Evolutionary conservation across 1,284 basidiomycete genomes (phyloP).

Genomic region (Neolentinus lepideus): DNA sequence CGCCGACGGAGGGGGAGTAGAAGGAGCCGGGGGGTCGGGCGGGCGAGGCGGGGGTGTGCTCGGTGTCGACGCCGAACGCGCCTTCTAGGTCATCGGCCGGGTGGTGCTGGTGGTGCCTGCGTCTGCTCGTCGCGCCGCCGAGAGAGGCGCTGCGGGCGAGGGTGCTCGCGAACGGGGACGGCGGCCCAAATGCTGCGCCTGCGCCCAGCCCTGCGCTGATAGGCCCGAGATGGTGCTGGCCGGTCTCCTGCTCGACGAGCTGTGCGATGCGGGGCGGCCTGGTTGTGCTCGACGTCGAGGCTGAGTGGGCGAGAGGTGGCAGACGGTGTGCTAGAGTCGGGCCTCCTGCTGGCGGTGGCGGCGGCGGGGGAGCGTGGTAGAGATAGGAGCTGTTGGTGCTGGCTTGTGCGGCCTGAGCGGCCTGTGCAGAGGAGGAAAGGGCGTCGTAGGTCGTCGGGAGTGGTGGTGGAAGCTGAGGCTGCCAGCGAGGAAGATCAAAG

Average conservation of each 20-base stretch:
- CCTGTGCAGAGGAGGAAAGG: slow-evolving; percentile 54
- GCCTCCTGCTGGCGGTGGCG: not conserved
- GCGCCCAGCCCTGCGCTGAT: not conserved
- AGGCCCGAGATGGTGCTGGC: slow-evolving; percentile 18
- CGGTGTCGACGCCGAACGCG: slow-evolving; percentile 46
- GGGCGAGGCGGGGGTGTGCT: slow-evolving; percentile 24
- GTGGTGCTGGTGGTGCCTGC: slow-evolving; percentile 32
- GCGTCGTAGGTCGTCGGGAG: slow-evolving; percentile 36
- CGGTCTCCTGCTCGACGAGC: slow-evolving; percentile 54
- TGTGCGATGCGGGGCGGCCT: slow-evolving; percentile 57
- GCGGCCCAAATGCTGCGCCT: not conserved
- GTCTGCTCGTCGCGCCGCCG: slow-evolving; percentile 26
- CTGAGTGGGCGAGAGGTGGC: slow-evolving; percentile 24
- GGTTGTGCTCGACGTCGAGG: slow-evolving; percentile 23
- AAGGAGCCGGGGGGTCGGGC: slow-evolving; percentile 32
- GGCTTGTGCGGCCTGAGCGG: slow-evolving; percentile 39
- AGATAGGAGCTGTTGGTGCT: slow-evolving; percentile 36
- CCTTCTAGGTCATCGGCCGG: slow-evolving; percentile 64
- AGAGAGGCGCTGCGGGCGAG: slow-evolving; percentile 63
- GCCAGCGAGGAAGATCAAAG: slow-evolving; percentile 78
- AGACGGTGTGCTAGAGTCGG: slow-evolving; percentile 11
- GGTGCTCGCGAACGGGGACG: slow-evolving; percentile 36
- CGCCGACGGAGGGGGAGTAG: slow-evolving; percentile 50
- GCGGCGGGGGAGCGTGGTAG: slow-evolving; percentile 19
- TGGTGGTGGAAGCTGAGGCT: slow-evolving; percentile 38